Conservation (phyloP, 1,139 yeast genomes). For the Arxiozyma heterogenica region DNA sequence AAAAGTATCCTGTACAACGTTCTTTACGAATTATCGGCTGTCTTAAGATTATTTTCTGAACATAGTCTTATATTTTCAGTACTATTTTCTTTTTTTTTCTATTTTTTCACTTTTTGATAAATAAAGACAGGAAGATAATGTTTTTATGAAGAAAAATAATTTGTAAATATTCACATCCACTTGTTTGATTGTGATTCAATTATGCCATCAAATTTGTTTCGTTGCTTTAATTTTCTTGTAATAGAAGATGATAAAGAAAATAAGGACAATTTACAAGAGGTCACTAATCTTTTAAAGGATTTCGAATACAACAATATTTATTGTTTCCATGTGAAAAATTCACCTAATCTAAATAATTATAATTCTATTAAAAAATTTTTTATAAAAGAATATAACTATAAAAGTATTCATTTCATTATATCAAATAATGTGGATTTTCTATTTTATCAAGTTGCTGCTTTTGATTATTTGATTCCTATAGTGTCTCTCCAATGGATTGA, state of each 20-base stretch:
- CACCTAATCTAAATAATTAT: not conserved
- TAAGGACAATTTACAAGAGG: not conserved
- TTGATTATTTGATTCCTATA: conserved; percentile 55
- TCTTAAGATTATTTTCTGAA: too few relatives aligned
- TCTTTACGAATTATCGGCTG: too few relatives aligned
- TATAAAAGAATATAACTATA: conserved; percentile 7
- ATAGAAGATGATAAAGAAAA: conserved; percentile 30
- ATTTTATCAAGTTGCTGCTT: conserved; percentile 42
- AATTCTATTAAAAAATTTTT: conserved; percentile 30
- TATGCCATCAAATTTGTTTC: not conserved
- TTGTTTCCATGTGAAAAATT: not conserved
- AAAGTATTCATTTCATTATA: conserved; percentile 42
- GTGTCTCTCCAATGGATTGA: conserved; percentile 58
- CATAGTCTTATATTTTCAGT: too few relatives aligned
- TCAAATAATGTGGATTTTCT: conserved; percentile 47
- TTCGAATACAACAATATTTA: not conserved
- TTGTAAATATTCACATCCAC: not conserved
- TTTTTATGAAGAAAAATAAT: too few relatives aligned
- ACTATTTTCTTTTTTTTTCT: too few relatives aligned
- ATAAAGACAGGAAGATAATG: too few relatives aligned
- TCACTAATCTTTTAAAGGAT: not conserved
- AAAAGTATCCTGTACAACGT: too few relatives aligned
- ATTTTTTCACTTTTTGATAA: too few relatives aligned
- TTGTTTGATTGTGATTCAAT: not conserved
- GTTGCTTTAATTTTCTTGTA: conserved; percentile 33